Evolutionary conservation across 345 rosid genomes (phyloP).

Genomic region (Salix exigua): DNA sequence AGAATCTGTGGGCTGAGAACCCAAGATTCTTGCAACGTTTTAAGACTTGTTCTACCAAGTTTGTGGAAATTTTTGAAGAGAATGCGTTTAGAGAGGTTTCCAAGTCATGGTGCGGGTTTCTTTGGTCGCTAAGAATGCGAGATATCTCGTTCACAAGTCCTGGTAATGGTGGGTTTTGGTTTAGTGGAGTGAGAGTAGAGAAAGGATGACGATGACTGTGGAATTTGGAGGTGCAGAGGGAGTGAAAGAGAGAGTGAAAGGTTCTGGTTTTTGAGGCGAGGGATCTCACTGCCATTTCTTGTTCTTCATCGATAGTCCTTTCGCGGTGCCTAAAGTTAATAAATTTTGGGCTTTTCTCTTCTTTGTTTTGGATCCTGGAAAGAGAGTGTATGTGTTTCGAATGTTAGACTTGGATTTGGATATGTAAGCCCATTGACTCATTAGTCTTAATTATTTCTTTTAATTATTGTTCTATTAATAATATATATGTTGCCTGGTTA

Average conservation of each 20-base stretch:
- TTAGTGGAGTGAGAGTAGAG: conserved; percentile 1
- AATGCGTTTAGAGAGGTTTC: conserved; percentile 45
- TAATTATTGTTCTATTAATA: no score
- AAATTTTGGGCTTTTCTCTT: no score
- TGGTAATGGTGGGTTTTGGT: conserved; percentile 19
- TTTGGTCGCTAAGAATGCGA: conserved; percentile 70
- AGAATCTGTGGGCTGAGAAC: conserved; percentile 79
- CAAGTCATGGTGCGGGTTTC: conserved; percentile 70
- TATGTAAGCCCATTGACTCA: no score
- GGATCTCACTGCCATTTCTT: not conserved
- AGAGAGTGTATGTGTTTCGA: no score
- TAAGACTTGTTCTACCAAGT: conserved; percentile 68
- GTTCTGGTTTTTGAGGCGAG: not conserved
- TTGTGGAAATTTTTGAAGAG: conserved; percentile 49
- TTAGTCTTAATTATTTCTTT: no score
- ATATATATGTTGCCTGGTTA: no score
- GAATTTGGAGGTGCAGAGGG: not conserved
- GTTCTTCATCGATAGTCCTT: no score
- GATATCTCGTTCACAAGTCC: conserved; percentile 64
- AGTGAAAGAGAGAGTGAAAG: not conserved
- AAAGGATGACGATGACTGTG: not conserved
- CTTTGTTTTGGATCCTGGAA: no score
- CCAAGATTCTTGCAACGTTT: conserved; percentile 82
- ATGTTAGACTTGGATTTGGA: no score
- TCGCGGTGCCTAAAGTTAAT: no score